These are phyloP conservation scores for Pseudogymnoascus sp. DNA, from an alignment of 2,329 filamentous ascomycete species.

Conservation along the genomic window DNA sequence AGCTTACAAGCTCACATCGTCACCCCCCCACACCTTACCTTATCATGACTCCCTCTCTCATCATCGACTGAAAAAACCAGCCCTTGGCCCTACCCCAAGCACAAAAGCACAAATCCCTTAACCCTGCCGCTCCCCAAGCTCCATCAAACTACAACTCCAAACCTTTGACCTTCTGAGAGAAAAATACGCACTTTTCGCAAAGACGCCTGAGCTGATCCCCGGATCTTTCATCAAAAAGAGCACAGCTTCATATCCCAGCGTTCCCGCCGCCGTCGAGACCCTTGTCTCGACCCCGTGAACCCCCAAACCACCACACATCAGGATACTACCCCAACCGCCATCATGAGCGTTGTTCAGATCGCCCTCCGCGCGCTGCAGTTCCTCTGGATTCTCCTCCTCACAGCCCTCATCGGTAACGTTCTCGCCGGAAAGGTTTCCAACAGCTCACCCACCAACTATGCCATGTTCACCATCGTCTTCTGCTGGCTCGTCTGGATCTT, in stretches of 20 bases:
- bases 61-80: background rate
- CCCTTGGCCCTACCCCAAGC: conserved; percentile 1
- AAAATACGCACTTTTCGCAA: background rate
- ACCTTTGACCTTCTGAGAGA: background rate
- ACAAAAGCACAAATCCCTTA: conserved; percentile 6
- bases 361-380: conserved; percentile 21
- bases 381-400: conserved; percentile 23
- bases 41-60: conserved; percentile 5
- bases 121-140: background rate
- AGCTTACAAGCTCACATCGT: background rate
- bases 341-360: conserved; percentile 17
- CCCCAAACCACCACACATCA: background rate
- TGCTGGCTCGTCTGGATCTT: conserved; percentile 58
- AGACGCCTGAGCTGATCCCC: background rate
- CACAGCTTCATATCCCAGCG: conserved; percentile 6
- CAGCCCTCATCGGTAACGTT: conserved; percentile 26
- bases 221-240: background rate
- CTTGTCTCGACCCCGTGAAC: background rate
- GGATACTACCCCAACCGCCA: conserved; percentile 9
- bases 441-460: conserved; percentile 46
- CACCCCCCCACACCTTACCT: background rate
- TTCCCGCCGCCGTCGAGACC: background rate
- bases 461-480: conserved; percentile 62
- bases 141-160: background rate
- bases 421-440: conserved; percentile 51